Evolutionary conservation across 148 eudicot species (phyloP), one percentile per base, ranked within the genome.

Genomic region (Limonium bicolor): DNA sequence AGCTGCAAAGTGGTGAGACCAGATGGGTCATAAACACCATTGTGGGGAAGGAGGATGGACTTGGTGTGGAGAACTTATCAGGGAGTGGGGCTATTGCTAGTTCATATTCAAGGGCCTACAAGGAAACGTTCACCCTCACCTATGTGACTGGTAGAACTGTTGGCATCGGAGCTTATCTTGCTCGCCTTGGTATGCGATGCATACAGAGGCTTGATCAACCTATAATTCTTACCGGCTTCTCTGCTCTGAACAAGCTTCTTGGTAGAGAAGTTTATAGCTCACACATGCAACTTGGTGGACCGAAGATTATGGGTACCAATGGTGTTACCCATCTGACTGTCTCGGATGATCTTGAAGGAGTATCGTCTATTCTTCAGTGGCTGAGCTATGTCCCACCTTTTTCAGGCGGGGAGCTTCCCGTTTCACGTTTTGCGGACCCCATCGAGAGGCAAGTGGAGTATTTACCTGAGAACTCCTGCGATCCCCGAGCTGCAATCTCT

Each of bases 11-110:
- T 65, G 94, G 95, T 27, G 95, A 81, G 59, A 73, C 59, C 9
- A 41, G 95, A 53, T 92, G 90, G 88, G 67, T 85, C 25, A 78
- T 92, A 41, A 95, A 92, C 63, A 76, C 94, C n/a, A 81, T 92
- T 54, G 77, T 92, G 0, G 99, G 99, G 15, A 85, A 85, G 48
- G 95, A 92, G 34, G 95, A 85, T 37, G 99, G 99, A 16, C 59
- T 92, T 15, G 99, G 99, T 51, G 99, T 85, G 7, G 99, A 92
- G 64, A 92, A 78, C 56, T 62, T 92, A 48, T 78, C 82, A 0
- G 99, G 99, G 10, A 92, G 99, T 62, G 99, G 99, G 47, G 99
- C 99, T n/a, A 92, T 92, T 61, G 99, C 99, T 2, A 63, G 94
- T 62, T 94, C 95, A 2, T 92, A 78, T 66, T 85, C 99, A 33